Conservation (phyloP, 257 asterid genomes). For the Penstemon eatonii region DNA sequence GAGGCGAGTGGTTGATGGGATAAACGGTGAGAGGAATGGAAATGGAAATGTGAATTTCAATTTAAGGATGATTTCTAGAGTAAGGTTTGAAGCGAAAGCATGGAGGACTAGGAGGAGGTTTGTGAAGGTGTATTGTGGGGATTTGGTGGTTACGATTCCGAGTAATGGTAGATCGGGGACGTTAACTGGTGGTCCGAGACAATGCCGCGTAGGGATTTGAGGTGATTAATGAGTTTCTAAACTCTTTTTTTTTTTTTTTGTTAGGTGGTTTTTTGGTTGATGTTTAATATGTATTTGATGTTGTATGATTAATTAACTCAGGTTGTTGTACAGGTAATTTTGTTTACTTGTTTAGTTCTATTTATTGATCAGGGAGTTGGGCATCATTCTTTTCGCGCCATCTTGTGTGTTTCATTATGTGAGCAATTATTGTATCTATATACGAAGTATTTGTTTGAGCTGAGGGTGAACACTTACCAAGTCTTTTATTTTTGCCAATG, state of each 20-base stretch:
- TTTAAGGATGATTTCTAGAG: constrained; percentile 63
- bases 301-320: constrained; percentile 30
- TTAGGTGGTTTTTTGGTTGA: constrained; percentile 28
- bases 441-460: neutral
- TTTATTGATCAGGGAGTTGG: constrained; percentile 9
- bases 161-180: constrained; percentile 43
- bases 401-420: constrained; percentile 3
- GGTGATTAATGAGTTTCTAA: constrained; percentile 26
- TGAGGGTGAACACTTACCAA: neutral
- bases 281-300: constrained; percentile 31
- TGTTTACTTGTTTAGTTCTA: constrained; percentile 23
- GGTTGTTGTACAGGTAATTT: constrained; percentile 25
- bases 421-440: neutral
- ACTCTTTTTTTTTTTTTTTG: neutral
- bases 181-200: constrained; percentile 56
- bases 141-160: constrained; percentile 48
- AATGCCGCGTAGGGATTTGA: constrained; percentile 80
- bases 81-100: constrained; percentile 68
- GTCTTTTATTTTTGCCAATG: constrained; percentile 2
- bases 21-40: constrained; percentile 44
- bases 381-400: constrained; percentile 2
- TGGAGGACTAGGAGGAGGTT: constrained; percentile 76
- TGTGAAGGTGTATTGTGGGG: constrained; percentile 73
- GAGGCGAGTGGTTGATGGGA: constrained; percentile 40
- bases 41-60: constrained; percentile 47